Base-by-base conservation (phyloP, 352 stramenopile species). In the Globisporangium ultimum region DNA sequence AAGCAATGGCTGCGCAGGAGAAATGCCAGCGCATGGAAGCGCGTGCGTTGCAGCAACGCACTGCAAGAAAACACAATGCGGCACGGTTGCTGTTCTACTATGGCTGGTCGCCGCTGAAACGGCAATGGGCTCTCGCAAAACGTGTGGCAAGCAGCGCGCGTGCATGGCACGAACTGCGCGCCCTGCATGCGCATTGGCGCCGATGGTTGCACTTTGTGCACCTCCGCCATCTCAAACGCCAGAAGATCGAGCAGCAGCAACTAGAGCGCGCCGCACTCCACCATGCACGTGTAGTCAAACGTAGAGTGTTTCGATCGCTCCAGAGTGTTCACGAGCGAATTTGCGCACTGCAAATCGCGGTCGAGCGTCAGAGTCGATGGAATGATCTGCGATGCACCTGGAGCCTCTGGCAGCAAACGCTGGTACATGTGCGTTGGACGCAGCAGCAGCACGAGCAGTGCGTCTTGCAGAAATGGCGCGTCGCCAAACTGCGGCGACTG, bases 61-160 rank as follows among this genome's bases (percentile, higher is more conserved):
- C 62, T 5, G 71, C 76, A 0, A 55, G 36, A 0, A 60, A 63
- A 14, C 72, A 82, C 64, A 65, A 84, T 51, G 60, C 61, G 13
- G 51, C 53, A 13, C 76, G 78, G 10, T 48, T 90, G 21, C 40
- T 85, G 7, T 76, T 68, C 40, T 76, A 77, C 65, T 88, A 85
- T 49, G 78, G 63, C 0, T 67, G 84, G 17, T 24, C 68, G 14
- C 76, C 76, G 7, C 85, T 80, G 62, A 60, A 70, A 50, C 67
- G 67, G 15, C 53, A 74, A 18, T 72, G 72, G 46, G 41, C 57
- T 15, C 38, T 55, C 3, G 58, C 61, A 3, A 56, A 75, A 42
- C 69, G 76, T 50, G 61, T 87, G 1, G 46, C 53, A 18, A 59
- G 32, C 14, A 74, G 79, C 12, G 76, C 75, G 9, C 41, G 22